phyloP scores from a whole-genome alignment of 2,329 filamentous ascomycete species.

The Fusarium coicis region DNA sequence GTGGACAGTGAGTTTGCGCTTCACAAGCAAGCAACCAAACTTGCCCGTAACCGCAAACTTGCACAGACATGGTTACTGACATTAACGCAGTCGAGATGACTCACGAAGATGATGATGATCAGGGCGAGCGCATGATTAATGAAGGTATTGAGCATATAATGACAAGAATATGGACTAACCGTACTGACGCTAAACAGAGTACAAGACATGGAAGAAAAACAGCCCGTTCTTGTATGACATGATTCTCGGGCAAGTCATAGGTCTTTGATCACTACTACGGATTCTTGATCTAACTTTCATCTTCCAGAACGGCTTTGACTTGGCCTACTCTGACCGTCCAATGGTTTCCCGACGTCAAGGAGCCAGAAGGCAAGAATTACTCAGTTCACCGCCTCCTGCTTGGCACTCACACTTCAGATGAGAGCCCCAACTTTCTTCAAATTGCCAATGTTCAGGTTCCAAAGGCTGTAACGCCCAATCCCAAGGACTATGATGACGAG shows the following conservation, averaged over 20 bases:
- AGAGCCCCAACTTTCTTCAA: slow-evolving; percentile 89
- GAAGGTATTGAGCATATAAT: slow-evolving; percentile 68
- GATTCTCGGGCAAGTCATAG: slow-evolving; percentile 78
- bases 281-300: slow-evolving; percentile 6
- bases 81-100: slow-evolving; percentile 50
- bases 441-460: slow-evolving; percentile 95
- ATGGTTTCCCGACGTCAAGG: slow-evolving; percentile 96
- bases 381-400: slow-evolving; percentile 89
- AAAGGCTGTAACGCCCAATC: slow-evolving; percentile 77
- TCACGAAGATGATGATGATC: slow-evolving; percentile 76
- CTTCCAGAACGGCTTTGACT: slow-evolving; percentile 81
- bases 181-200: slow-evolving; percentile 68
- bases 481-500: slow-evolving; percentile 89
- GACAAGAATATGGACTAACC: not conserved
- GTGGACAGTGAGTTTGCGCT: slow-evolving; percentile 48
- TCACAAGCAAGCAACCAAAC: slow-evolving; percentile 12
- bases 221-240: slow-evolving; percentile 98
- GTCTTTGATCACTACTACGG: not conserved
- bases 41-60: not conserved
- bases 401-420: slow-evolving; percentile 92
- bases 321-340: slow-evolving; percentile 98
- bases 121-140: slow-evolving; percentile 90
- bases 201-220: slow-evolving; percentile 99
- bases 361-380: slow-evolving; percentile 86
- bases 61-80: slow-evolving; percentile 1